Evolutionary conservation across 495 filamentous ascomycete species (phyloP), one percentile per base, ranked within the genome.

Genomic region (Acidiella bohemica): DNA sequence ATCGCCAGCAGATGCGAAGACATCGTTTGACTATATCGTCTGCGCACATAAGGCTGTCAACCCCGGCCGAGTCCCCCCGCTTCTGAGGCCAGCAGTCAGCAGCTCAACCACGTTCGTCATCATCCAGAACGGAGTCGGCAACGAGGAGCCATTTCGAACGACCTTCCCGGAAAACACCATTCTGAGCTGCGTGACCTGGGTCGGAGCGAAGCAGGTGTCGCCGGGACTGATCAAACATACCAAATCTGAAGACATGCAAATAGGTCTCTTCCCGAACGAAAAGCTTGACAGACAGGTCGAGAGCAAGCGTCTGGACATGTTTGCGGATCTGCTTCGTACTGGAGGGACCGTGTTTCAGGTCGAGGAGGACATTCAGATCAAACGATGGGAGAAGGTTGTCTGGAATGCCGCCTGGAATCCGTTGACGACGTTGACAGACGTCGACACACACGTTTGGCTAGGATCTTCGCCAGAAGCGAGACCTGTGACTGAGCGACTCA

Each of bases 351-450:
- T 44, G 6, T 64, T 65, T 54, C 44, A 58, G 11, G 40, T 67
- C 9, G 42, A 60, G 5, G 58, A 60, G 0, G 59, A 67, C 31
- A 64, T 73, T 31, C 69, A 71, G 25, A 49, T 50, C 28, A 55
- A 60, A 36, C 62, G 67, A 33, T 73, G 69, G 69, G 61, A 67
- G 27, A 73, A 73, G 39, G 63, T 70, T 9, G 64, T 71, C 10
- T 71, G 68, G 67, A 73, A 73, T 41, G 67, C 49, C 8, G 68
- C 68, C 0, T 71, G 68, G 68, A 73, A 71, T 48, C 62, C 67
- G 0, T 25, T 71, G 14, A 73, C 68, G 0, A 58, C 69, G 0
- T 42, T 71, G n/a, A 71, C 69, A 0, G 39, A 59, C 47, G 50
- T 69, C n/a, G 67, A 71, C 41, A 67, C 65, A 0, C 57, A 63